Base-by-base conservation (phyloP, 2,329 filamentous ascomycete species). In the Gyromitra esculenta region DNA sequence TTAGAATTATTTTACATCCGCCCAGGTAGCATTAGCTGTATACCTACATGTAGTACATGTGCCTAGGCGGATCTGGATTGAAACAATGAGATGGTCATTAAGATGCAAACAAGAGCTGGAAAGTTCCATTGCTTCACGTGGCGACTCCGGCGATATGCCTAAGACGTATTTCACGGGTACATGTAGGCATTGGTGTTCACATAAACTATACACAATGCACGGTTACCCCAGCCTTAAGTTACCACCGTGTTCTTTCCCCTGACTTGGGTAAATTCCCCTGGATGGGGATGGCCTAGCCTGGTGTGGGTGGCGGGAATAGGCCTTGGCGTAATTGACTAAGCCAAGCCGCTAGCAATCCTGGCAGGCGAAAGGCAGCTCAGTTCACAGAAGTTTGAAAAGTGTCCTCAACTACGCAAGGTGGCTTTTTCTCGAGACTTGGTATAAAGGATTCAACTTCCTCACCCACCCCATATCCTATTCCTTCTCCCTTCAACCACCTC, bases 161-260 rank as follows among this genome's bases (percentile, higher is more conserved):
- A 31, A 31, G 25, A 31, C 2, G 25, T 31, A 31, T 31, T 31
- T 31, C 25, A 31, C 25, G 25, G 25, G 25, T 4, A 31, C 25
- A 3, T 31, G 25, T 31, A 31, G 54, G 13, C 37, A 50, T 65
- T 39, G 45, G 45, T 15, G 48, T 71, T 64, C 37, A 70, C 31
- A 43, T 60, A 70, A 52, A 41, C 25, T 69, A 48, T 50, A 43
- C 66, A 54, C n/a, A 25, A 41, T 71, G 15, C 6, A 62, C 57
- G 31, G 72, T 62, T 70, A 41, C 39, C 48, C 57, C 69, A 70
- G 31, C 48, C 35, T 56, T 77, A 75, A 74, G 59, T 75, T 77
- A 77, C 75, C 75, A 77, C 75, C 65, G 75, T 77, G 75, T 77
- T 77, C 75, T 77, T 77, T 77, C 65, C 72, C 72, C 67, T 71